These are phyloP conservation scores for Trichoderma sp. DNA, from an alignment of 2,329 filamentous ascomycete species.

Conservation along the genomic window DNA sequence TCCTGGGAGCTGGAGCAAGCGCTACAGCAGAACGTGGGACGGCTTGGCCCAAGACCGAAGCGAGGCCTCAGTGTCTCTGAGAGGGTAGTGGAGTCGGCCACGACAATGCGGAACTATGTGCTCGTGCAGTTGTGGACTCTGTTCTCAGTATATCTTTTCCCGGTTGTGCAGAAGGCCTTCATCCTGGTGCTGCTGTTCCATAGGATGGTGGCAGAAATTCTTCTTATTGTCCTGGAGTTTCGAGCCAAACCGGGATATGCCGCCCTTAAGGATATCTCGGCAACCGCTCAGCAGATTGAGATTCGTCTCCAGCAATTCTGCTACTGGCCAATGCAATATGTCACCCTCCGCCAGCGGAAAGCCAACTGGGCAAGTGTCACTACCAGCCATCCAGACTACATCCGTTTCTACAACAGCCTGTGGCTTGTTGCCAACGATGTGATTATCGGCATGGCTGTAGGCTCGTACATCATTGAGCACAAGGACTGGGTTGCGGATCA, in stretches of 20 bases:
- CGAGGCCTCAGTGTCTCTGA: conserved; percentile 90
- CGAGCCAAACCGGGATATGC: conserved; percentile 71
- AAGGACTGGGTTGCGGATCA: conserved; percentile 76
- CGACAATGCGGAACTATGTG: conserved; percentile 75
- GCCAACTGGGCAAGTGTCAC: conserved; percentile 95
- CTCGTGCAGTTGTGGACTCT: conserved; percentile 66
- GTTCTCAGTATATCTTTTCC: conserved; percentile 72
- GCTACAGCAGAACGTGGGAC: conserved; percentile 83
- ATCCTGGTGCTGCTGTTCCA: conserved; percentile 77
- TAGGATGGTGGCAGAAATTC: conserved; percentile 73
- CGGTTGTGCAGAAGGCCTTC: conserved; percentile 68
- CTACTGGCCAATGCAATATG: conserved; percentile 97
- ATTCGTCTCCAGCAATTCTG: conserved; percentile 97
- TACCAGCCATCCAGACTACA: conserved; percentile 94
- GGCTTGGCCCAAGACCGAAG: conserved; percentile 77
- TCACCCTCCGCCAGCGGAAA: conserved; percentile 83
- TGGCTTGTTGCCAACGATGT: conserved; percentile 99
- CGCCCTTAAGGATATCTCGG: conserved; percentile 91
- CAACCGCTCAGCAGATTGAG: conserved; percentile 94
- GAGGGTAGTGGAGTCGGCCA: conserved; percentile 88
- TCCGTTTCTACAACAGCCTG: conserved; percentile 96
- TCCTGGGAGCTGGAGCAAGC: conserved; percentile 83
- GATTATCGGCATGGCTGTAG: conserved; percentile 94
- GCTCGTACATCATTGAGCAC: conserved; percentile 96
- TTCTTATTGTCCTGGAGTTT: conserved; percentile 81